Evolutionary conservation across 192 early-diverging fungal genomes (phyloP), one percentile per base, ranked within the genome.

Genomic region (Backusella macrospora): DNA sequence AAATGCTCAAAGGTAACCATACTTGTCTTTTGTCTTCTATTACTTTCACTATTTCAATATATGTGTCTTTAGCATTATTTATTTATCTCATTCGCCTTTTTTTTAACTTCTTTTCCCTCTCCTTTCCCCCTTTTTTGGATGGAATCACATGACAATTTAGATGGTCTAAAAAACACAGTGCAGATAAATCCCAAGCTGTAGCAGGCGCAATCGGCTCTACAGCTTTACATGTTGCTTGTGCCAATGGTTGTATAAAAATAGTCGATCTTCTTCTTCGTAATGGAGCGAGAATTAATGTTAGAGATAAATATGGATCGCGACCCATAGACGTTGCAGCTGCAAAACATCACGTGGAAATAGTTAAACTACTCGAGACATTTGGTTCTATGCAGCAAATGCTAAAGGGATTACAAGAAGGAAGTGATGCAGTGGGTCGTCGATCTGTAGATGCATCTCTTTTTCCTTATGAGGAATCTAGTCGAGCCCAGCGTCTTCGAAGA

Each of bases 191-290:
- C 9, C 69, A 76, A 65, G 80, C 76, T n/a, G 76, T 83, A 5
- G 83, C 84, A 62, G 86, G 86, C 6, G 84, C 86, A 16, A 88
- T 82, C 49, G 88, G 90, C 12, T 91, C 92, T 18, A 94, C 95
- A 1, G 88, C 94, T 34, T 78, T 96, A 69, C 95, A 96, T 73
- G 90, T 92, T 81, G 94, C 94, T 5, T 89, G 91, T 43, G 94
- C 94, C 15, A 91, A 90, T 66, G 90, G 91, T 0, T 91, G 88
- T 72, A 71, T 82, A 1, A 80, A 83, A 10, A 86, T 90, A 49
- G 84, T 90, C 0, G 85, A 90, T 38, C 73, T 86, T 16, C 81
- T 95, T 29, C 75, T 96, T 40, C 73, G 81, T 43, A 80, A 86
- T 47, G 88, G 90, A 29, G 92, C 91, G 8, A 78, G 74, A 5